A percentile compares a stretch with the other conserved stretches of the same genome.
phyloP scores from a whole-genome alignment of 2,329 filamentous ascomycete species.

The Coleophoma eucalyptorum region DNA sequence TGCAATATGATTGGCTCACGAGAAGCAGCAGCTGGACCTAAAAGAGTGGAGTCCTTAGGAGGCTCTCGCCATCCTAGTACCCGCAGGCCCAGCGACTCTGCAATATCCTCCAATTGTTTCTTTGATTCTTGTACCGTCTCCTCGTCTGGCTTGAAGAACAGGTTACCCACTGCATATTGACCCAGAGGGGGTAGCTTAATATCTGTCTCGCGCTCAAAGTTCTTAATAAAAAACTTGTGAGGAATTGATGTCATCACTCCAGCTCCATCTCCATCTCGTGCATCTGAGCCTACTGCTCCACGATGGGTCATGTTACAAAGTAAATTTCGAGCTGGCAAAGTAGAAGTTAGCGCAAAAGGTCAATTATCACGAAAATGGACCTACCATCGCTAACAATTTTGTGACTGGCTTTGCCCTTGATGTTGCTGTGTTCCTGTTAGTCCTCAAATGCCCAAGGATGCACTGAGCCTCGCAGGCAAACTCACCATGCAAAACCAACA shows the following conservation, averaged over 20 bases:
- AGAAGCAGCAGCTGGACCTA: constrained; percentile 88
- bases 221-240: constrained; percentile 97
- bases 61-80: constrained; percentile 96
- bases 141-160: constrained; percentile 97
- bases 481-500: constrained; percentile 97
- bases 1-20: constrained; percentile 94
- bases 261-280: constrained; percentile 94
- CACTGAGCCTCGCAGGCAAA: constrained; percentile 13
- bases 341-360: constrained; percentile 26
- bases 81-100: constrained; percentile 79
- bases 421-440: constrained; percentile 59
- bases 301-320: constrained; percentile 99
- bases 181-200: constrained; percentile 83
- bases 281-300: constrained; percentile 95
- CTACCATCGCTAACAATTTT: constrained; percentile 98
- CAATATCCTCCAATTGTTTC: constrained; percentile 89
- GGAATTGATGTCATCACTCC: constrained; percentile 99
- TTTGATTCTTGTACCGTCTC: constrained; percentile 88
- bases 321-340: constrained; percentile 70
- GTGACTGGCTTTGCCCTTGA: constrained; percentile 95
- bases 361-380: constrained; percentile 10
- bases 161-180: constrained; percentile 94
- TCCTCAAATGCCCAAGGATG: no score
- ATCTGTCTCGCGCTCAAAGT: constrained; percentile 88
- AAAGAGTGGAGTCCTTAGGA: constrained; percentile 85